Evolutionary conservation across 1,284 basidiomycete genomes (phyloP), one percentile per base, ranked within the genome.

Genomic region (Ceratobasidium sp.): DNA sequence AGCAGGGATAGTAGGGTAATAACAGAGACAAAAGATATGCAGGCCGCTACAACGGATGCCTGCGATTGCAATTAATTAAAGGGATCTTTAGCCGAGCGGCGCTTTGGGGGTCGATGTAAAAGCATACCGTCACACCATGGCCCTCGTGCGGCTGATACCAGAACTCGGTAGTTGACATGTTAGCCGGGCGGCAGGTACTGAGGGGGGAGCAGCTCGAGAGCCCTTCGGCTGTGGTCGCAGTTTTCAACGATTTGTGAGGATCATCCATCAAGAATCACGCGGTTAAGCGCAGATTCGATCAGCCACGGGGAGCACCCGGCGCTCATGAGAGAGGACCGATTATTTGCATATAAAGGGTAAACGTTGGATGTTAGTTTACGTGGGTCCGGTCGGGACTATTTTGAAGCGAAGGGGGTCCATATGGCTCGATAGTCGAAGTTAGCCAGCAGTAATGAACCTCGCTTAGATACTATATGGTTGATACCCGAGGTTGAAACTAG

Each of bases 71-170:
- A 64, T 37, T 31, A 26, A 45, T 54, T 8, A 42, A 39, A 61
- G 37, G 20, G 2, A 26, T 4, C 8, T 37, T 61, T 42, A 61
- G 60, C 60, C 37, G 35, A 61, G 33, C 60, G 13, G 60, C 33
- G 11, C 60, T 61, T 26, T 61, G 56, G 20, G 31, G 39, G 60
- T 39, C 17, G n/a, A 31, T 63, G 31, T n/a, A 3, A n/a, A 28
- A 49, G 60, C 58, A 8, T 73, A 73, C 69, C 26, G 69, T 73
- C 39, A 73, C 58, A 26, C 69, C 69, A 51, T 73, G 69, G 31
- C 56, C 69, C 33, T 73, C 69, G 47, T 73, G n/a, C 10, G 69
- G 69, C 69, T 61, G 58, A 58, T 73, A 73, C 69, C 69, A 73
- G 13, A 73, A 35, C 28, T 61, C 56, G 8, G 56, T 51, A 35